Evolutionary conservation across 768 basidiomycete species (phyloP).

Genomic region (Auriscalpium microsporum): DNA sequence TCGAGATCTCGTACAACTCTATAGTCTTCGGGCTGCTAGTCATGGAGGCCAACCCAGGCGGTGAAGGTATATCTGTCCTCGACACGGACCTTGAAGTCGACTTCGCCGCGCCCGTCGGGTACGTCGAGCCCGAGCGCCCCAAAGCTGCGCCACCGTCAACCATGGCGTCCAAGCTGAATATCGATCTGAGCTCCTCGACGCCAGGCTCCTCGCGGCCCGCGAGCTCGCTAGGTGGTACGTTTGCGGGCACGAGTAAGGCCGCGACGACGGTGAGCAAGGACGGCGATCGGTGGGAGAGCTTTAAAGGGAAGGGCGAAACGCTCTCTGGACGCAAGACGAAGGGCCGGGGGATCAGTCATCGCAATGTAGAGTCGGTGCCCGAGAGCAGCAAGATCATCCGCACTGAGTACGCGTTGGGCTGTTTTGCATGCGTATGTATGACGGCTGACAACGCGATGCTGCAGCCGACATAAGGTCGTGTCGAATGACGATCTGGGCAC

Average conservation of each 20-base stretch:
- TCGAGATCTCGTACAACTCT: slow-evolving; percentile 96
- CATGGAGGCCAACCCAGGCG: slow-evolving; percentile 87
- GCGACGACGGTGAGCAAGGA: slow-evolving; percentile 54
- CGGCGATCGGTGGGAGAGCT: slow-evolving; percentile 87
- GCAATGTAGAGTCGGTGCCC: slow-evolving; percentile 71
- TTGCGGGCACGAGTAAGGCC: slow-evolving; percentile 43
- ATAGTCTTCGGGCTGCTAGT: slow-evolving; percentile 93
- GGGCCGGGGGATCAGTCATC: slow-evolving; percentile 84
- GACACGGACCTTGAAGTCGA: slow-evolving; percentile 99
- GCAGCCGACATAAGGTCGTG: slow-evolving; percentile 74
- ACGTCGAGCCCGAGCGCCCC: slow-evolving; percentile 87
- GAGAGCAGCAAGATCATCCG: slow-evolving; percentile 82
- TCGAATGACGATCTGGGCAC: slow-evolving; percentile 72
- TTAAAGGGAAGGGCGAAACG: slow-evolving; percentile 93
- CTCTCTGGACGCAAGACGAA: slow-evolving; percentile 87
- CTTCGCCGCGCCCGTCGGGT: slow-evolving; percentile 88
- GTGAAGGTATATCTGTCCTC: slow-evolving; percentile 78
- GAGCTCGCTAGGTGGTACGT: slow-evolving; percentile 63
- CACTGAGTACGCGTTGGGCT: slow-evolving; percentile 61
- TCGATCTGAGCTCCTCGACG: slow-evolving; percentile 80
- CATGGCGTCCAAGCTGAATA: slow-evolving; percentile 96
- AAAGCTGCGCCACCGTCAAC: slow-evolving; percentile 76
- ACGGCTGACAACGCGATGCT: slow-evolving; percentile 11
- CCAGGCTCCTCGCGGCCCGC: slow-evolving; percentile 80
- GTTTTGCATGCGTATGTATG: background rate